Conservation (phyloP, 257 asterid genomes). For the Primulina huaijiensis region DNA sequence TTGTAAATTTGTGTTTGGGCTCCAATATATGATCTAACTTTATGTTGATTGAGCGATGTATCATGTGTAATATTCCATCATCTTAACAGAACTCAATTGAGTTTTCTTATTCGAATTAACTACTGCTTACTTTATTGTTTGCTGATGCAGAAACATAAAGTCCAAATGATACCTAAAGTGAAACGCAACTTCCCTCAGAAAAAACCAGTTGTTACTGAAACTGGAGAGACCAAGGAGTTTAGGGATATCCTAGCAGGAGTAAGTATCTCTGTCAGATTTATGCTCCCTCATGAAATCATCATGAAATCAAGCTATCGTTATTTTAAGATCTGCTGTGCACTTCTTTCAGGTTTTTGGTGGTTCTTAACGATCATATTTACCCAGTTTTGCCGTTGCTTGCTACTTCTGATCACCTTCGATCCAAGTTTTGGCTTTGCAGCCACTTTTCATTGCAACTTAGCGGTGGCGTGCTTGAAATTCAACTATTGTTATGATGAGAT, state of each 20-base stretch:
- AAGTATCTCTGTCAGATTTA: conserved; percentile 26
- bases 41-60: neutral
- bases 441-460: neutral
- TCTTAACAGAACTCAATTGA: neutral
- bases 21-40: neutral
- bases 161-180: conserved; percentile 52
- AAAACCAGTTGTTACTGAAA: conserved; percentile 42
- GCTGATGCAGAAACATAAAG: conserved; percentile 62
- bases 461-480: too few relatives aligned
- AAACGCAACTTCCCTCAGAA: conserved; percentile 63
- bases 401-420: neutral
- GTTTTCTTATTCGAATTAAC: neutral
- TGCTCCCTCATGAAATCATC: conserved; percentile 3
- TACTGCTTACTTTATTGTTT: neutral
- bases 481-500: neutral
- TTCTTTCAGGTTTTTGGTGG: conserved; percentile 58
- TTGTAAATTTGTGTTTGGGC: neutral
- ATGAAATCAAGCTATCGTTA: conserved; percentile 9
- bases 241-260: conserved; percentile 67
- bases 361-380: conserved; percentile 26
- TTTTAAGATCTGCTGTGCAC: conserved; percentile 8
- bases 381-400: neutral
- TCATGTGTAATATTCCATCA: neutral
- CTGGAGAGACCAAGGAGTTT: conserved; percentile 42
- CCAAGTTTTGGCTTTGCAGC: conserved; percentile 16